phyloP scores from a whole-genome alignment of 2,329 filamentous ascomycete genomes.

The Aspergillus phoenicis region DNA sequence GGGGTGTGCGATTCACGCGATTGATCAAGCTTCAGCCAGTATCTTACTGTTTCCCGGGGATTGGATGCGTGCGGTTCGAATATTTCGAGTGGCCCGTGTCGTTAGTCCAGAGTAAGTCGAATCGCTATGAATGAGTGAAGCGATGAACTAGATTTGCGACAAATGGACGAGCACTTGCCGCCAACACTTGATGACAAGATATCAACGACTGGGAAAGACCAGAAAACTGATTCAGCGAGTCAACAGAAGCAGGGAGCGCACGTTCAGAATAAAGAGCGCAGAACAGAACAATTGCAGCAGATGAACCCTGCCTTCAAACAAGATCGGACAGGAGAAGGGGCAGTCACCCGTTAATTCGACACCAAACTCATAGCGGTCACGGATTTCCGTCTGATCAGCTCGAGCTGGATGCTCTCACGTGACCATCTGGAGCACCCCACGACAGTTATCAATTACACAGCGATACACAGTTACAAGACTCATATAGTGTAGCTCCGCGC shows the following conservation, averaged over 20 bases:
- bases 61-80: not conserved
- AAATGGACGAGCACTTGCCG: not conserved
- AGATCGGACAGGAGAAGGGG: slow-evolving; percentile 8
- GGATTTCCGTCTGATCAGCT: slow-evolving; percentile 11
- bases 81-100: not conserved
- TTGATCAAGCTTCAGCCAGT: not conserved
- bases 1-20: not conserved
- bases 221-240: not conserved
- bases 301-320: not conserved
- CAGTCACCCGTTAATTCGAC: slow-evolving; percentile 10
- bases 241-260: slow-evolving; percentile 1
- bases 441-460: not conserved
- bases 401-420: slow-evolving; percentile 18
- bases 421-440: slow-evolving; percentile 1
- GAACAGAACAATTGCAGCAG: slow-evolving; percentile 7
- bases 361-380: slow-evolving; percentile 8
- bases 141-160: not conserved
- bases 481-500: not conserved
- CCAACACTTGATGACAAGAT: not conserved
- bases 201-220: not conserved
- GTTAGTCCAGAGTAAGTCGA: not conserved
- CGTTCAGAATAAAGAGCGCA: not conserved
- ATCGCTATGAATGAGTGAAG: not conserved
- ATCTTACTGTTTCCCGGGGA: not conserved
- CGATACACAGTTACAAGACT: not conserved